Evolutionary conservation across 2,329 filamentous ascomycete species (phyloP), one percentile per base, ranked within the genome.

Genomic region (Pseudogymnoascus sp.): DNA sequence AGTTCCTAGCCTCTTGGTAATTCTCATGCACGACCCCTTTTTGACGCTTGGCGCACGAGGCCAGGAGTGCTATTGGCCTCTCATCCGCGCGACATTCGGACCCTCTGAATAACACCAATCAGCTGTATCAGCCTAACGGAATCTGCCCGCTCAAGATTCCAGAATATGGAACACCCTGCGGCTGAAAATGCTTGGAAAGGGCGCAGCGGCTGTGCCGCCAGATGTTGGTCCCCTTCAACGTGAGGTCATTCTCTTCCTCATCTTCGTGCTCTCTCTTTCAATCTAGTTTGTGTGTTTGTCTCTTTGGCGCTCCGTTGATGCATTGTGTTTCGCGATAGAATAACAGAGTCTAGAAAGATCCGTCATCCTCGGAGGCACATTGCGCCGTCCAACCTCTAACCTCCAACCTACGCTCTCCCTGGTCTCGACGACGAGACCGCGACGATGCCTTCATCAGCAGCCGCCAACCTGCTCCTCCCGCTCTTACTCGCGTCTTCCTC

Each of bases 111-210:
- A 56, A 18, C 11, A 36, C 28, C 49, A 56, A 56, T 36, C 31
- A 34, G 12, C 9, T 12, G 31, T 34, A 12, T 34, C n/a, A 56
- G 49, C n/a, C 49, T 14, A 31, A 34, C 49, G 49, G 25, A 56
- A 56, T 18, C 49, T 11, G 25, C 49, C 49, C 49, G 49, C 9
- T 18, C 49, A 56, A 28, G 49, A 56, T 56, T 56, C 49, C 5
- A 18, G 49, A 56, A 56, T 18, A 21, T 18, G 28, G 49, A 7
- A 56, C 28, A 31, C 49, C 28, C 49, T 56, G 49, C 49, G 49
- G 49, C 49, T 56, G 49, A 56, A 34, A 34, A 49, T 46, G 28
- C 49, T 56, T 34, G 49, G 49, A 18, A 21, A 56, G n/a, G 49
- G 28, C 49, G 49, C 49, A 34, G 49, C 28, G 21, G 18, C 49